Evolutionary conservation across 768 basidiomycete genomes (phyloP).

Genomic region (Russula virescens): DNA sequence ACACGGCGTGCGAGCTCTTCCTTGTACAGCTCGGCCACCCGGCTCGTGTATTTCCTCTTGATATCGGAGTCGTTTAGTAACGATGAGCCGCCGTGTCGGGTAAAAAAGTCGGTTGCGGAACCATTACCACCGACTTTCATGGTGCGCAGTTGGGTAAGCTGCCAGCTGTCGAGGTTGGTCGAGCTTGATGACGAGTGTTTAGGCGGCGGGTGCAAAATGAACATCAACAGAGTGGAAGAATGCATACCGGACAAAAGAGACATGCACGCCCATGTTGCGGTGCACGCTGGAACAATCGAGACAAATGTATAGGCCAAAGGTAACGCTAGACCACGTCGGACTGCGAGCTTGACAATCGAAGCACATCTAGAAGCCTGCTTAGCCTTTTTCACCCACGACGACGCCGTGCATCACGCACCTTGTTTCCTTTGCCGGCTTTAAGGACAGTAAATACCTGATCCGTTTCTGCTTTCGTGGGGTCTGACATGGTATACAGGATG

Average conservation of each 20-base stretch:
- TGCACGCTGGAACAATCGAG: constrained; percentile 94
- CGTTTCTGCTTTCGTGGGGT: constrained; percentile 81
- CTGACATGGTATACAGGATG: constrained; percentile 43
- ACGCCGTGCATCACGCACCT: constrained; percentile 38
- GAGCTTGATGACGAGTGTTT: constrained; percentile 48
- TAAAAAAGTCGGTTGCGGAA: constrained; percentile 83
- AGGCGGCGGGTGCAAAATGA: background rate
- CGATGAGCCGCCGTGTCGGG: constrained; percentile 72
- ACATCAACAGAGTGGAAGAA: background rate
- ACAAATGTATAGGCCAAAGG: constrained; percentile 96
- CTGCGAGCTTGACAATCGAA: constrained; percentile 95
- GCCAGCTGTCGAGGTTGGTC: constrained; percentile 95
- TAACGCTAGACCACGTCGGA: constrained; percentile 96
- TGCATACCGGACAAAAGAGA: constrained; percentile 88
- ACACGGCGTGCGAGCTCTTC: constrained; percentile 81
- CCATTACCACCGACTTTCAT: constrained; percentile 97
- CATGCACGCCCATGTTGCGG: constrained; percentile 96
- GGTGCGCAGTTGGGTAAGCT: constrained; percentile 79
- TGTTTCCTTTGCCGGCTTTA: constrained; percentile 83
- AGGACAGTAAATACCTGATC: constrained; percentile 81
- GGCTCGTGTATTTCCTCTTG: constrained; percentile 85
- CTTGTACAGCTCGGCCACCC: constrained; percentile 83
- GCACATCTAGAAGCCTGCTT: constrained; percentile 51
- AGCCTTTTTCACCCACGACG: background rate
- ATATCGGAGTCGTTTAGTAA: constrained; percentile 68